Evolutionary conservation across 106 monocot genomes (phyloP), one percentile per base, ranked within the genome.

Genomic region (Dioscorea zingiberensis): DNA sequence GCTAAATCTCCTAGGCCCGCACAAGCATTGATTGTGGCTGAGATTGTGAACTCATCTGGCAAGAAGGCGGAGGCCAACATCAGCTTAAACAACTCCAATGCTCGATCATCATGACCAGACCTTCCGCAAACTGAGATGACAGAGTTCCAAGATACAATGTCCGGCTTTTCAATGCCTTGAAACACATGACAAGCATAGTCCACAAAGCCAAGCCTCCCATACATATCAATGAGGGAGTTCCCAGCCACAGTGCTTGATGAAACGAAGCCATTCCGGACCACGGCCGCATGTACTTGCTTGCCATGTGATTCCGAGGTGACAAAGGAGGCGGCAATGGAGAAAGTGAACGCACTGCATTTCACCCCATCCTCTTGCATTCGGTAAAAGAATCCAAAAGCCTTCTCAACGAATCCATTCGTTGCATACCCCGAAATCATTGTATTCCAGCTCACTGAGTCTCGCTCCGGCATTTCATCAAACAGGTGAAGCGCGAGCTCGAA

Each of bases 91-190:
- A 76, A 86, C 21, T 46, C 51, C 22, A 84, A 57, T 16, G 84
- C 76, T 5, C 46, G 25, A 28, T 68, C 30, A 7, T 25, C 21
- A 13, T 59, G n/a, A 8, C 77, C 78, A 3, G 69, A 65, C 23
- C 73, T 64, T 16, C 69, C 75, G 30, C 65, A 80, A 25, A 71
- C 71, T 16, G 79, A 77, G 19, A 94, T 71, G 62, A 90, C 60
- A 9, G 86, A 81, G 61, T 94, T 94, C 89, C 94, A 94, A 28
- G 94, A 90, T 48, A 94, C 64, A 27, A 79, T 28, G 72, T 94
- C 90, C 1, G 32, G 74, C 26, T 72, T 59, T 38, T 60, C 67
- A 84, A 84, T 84, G 3, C 55, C 54, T 24, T 54, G 13, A 69
- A 94, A 94, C 7, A 89, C 76, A 7, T 6, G 13, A 22, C 12